Evolutionary conservation across 2,329 filamentous ascomycete genomes (phyloP).

Genomic region (Tolypocladium sp.): DNA sequence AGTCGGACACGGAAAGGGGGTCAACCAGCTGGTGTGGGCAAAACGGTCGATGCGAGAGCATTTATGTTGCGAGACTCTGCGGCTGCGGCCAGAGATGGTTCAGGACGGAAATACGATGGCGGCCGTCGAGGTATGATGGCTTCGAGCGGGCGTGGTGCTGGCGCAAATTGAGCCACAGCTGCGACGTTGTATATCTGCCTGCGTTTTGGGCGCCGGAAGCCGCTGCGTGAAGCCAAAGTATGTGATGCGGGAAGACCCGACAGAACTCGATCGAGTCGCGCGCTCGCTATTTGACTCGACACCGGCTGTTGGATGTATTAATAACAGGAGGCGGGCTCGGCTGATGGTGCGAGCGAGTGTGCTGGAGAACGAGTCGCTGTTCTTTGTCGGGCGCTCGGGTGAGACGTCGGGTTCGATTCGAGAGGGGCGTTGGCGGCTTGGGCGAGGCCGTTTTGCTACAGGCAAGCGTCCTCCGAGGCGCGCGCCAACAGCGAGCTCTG

Average conservation of each 20-base stretch:
- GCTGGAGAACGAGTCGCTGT: not conserved
- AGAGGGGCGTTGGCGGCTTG: not conserved
- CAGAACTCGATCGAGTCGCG: not conserved
- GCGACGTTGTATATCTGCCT: not conserved
- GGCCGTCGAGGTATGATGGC: not conserved
- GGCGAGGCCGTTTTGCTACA: not conserved
- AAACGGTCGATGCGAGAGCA: not conserved
- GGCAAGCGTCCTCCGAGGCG: not conserved
- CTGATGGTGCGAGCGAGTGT: not conserved
- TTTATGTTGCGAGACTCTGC: conserved; percentile 1
- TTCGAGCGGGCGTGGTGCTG: not conserved
- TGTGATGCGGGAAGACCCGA: not conserved
- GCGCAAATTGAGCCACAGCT: not conserved
- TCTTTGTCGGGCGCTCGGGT: not conserved
- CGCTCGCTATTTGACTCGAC: not conserved
- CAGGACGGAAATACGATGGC: not conserved
- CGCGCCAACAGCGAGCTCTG: not conserved
- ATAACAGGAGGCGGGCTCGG: not conserved
- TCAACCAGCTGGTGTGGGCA: not conserved
- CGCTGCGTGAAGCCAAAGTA: not conserved
- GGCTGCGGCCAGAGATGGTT: not conserved
- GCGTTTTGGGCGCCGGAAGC: not conserved
- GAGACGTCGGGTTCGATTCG: not conserved
- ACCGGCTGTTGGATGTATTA: not conserved
- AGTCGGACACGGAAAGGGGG: not conserved